Evolutionary conservation across 768 basidiomycete genomes (phyloP), one percentile per base, ranked within the genome.

Genomic region (Podaxis sp.): DNA sequence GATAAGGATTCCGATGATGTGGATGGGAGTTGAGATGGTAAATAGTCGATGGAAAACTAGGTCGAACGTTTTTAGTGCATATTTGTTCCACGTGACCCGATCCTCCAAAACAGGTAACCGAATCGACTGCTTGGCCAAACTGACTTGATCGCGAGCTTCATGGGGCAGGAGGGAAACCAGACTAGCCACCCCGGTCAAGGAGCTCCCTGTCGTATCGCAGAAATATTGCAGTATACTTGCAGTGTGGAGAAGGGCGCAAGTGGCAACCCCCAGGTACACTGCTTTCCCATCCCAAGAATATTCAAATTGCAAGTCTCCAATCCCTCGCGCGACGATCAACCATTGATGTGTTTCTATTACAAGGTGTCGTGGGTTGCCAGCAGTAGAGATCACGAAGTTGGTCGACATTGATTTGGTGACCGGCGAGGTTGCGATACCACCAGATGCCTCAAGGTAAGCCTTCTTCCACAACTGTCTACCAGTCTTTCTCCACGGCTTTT

Each of bases 141-240:
- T 29, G 25, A n/a, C 25, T 27, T n/a, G 38, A 43, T 57, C 33
- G 1, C 12, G 38, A 29, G 19, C 19, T 43, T n/a, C 25, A 27
- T 19, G 15, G 38, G n/a, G 15, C 29, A 40, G 12, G 24, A 55
- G 25, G 60, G n/a, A 43, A 61, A 33, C 9, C 47, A 50, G 57
- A 41, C 19, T 38, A 33, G 33, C 33, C 41, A 50, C 43, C 17
- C 65, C 13, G 41, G 55, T n/a, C 55, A 51, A 2, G 63, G 64
- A 46, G 61, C 64, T n/a, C 70, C 72, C 69, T 93, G 90, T 74
- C 80, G 75, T 47, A 76, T 93, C 15, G 79, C 82, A 13, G 91
- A 93, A 75, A 84, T 94, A 50, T 73, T 88, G 8, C 93, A 93
- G 69, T 89, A 84, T 71, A 81, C 76, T 27, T 94, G 91, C 71